Conservation (phyloP, 768 basidiomycete genomes). For the Psilocybe azurescens region DNA sequence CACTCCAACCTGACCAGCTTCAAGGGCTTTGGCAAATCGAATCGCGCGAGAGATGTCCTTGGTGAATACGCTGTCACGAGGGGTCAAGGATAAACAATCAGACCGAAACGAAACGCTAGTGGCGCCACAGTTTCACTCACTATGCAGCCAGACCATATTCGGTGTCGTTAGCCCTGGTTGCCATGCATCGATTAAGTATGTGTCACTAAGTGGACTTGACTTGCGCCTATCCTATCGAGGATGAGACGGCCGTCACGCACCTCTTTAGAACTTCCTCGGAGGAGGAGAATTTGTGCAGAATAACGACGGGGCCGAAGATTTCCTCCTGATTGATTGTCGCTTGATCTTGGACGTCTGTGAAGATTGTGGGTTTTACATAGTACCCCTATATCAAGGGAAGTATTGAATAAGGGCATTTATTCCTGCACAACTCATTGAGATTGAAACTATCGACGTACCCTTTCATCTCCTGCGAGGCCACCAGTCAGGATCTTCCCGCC, state of each 20-base stretch:
- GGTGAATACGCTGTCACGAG: background rate
- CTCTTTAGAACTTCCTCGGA: conserved; percentile 60
- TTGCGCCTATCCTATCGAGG: too few relatives aligned
- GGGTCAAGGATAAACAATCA: background rate
- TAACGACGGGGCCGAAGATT: conserved; percentile 81
- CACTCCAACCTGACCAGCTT: background rate
- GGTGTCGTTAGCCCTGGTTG: conserved; percentile 68
- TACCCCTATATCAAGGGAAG: conserved; percentile 44
- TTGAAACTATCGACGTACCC: background rate
- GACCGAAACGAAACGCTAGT: background rate
- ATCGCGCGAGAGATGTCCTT: conserved; percentile 1
- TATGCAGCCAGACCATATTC: conserved; percentile 70
- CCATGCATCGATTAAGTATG: background rate
- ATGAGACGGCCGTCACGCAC: background rate
- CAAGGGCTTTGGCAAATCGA: background rate
- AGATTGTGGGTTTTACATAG: too few relatives aligned
- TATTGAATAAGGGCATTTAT: too few relatives aligned
- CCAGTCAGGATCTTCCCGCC: conserved; percentile 5
- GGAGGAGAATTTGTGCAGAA: conserved; percentile 70
- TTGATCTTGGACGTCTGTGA: conserved; percentile 58
- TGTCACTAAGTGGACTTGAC: too few relatives aligned
- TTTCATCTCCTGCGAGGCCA: conserved; percentile 1
- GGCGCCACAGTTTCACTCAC: conserved; percentile 1
- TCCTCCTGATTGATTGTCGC: conserved; percentile 76
- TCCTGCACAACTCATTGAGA: too few relatives aligned